These are phyloP conservation scores for Cladosporium phlei DNA, from an alignment of 2,329 filamentous ascomycete species.

Conservation along the genomic window DNA sequence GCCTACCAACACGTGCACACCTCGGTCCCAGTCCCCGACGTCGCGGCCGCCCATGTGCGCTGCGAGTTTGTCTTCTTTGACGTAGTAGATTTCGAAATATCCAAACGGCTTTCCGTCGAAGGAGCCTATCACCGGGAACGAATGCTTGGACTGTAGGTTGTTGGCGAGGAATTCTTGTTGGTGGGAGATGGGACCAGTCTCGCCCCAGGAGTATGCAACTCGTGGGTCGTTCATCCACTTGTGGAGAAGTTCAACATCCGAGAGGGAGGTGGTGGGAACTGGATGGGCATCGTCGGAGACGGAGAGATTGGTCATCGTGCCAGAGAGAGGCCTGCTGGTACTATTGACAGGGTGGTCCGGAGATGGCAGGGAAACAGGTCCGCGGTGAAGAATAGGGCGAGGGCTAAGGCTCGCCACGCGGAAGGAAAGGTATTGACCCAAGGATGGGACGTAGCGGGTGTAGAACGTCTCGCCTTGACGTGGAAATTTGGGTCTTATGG, in stretches of 20 bases:
- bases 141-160: slow-evolving; percentile 64
- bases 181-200: slow-evolving; percentile 50
- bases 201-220: slow-evolving; percentile 81
- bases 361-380: slow-evolving; percentile 39
- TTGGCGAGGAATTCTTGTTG: slow-evolving; percentile 65
- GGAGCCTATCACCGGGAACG: slow-evolving; percentile 84
- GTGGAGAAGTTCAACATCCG: slow-evolving; percentile 66
- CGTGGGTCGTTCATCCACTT: slow-evolving; percentile 86
- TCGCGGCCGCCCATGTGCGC: slow-evolving; percentile 56
- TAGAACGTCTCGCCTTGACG: slow-evolving; percentile 91
- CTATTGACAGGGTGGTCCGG: slow-evolving; percentile 3
- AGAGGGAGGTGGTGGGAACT: slow-evolving; percentile 28
- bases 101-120: slow-evolving; percentile 96
- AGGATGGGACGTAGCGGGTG: slow-evolving; percentile 74
- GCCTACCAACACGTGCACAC: slow-evolving; percentile 81
- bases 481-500: slow-evolving; percentile 79
- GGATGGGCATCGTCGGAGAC: slow-evolving; percentile 7
- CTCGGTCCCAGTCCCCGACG: slow-evolving; percentile 75
- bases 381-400: slow-evolving; percentile 59
- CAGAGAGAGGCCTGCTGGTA: slow-evolving; percentile 1
- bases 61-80: slow-evolving; percentile 81
- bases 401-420: slow-evolving; percentile 70
- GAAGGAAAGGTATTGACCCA: slow-evolving; percentile 82
- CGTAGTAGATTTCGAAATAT: slow-evolving; percentile 98
- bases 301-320: slow-evolving; percentile 5